Evolutionary conservation across 345 rosid genomes (phyloP).

Genomic region (Raphanus sativus): DNA sequence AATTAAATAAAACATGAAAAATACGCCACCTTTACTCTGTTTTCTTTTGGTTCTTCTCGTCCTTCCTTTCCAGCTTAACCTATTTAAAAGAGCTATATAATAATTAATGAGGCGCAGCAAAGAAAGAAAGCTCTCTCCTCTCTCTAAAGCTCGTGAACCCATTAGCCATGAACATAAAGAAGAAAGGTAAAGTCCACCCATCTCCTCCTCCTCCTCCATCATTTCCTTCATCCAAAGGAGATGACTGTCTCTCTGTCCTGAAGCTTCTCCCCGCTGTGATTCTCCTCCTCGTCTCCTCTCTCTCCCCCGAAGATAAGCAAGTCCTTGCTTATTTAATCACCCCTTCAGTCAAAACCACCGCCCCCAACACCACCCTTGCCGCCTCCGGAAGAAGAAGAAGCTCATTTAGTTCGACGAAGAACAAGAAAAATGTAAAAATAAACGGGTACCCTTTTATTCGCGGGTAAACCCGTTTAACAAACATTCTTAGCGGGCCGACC

Average conservation of each 20-base stretch:
- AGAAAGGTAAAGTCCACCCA: slow-evolving; percentile 80
- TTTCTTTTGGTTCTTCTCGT: neutral
- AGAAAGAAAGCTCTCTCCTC: neutral
- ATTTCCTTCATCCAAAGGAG: slow-evolving; percentile 28
- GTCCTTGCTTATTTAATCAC: slow-evolving; percentile 84
- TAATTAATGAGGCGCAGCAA: slow-evolving; percentile 40
- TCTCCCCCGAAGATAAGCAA: slow-evolving; percentile 63
- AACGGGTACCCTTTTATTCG: too few species aligned
- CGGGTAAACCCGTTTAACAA: too few species aligned
- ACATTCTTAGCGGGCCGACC: too few species aligned
- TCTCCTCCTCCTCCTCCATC: slow-evolving; percentile 42
- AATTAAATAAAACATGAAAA: slow-evolving; percentile 15
- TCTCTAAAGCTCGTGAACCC: neutral
- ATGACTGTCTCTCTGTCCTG: slow-evolving; percentile 49
- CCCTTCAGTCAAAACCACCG: slow-evolving; percentile 51
- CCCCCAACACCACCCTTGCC: neutral
- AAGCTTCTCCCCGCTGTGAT: slow-evolving; percentile 68
- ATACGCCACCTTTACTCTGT: neutral
- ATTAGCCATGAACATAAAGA: slow-evolving; percentile 59
- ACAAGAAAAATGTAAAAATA: too few species aligned
- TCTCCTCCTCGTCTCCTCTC: slow-evolving; percentile 59
- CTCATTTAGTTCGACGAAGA: neutral
- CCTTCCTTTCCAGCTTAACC: neutral
- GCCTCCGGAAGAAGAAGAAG: neutral
- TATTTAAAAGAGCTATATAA: neutral